phyloP scores from a whole-genome alignment of 345 rosid species.

The Theobroma cacao region DNA sequence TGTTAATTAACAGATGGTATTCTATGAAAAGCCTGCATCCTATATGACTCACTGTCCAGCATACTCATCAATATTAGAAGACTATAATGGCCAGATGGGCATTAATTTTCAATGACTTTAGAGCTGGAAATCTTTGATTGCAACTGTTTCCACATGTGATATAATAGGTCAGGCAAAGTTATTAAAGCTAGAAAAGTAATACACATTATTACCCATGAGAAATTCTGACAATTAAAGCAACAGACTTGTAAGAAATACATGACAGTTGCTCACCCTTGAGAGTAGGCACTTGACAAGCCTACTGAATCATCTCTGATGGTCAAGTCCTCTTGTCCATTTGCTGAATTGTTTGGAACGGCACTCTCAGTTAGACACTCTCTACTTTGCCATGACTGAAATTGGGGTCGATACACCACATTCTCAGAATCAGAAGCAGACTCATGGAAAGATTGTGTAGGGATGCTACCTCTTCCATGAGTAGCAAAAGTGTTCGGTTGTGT shows the following conservation, averaged over 20 bases:
- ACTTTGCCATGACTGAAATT: conserved; percentile 43
- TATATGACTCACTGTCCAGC: neutral
- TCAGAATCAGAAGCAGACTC: conserved; percentile 44
- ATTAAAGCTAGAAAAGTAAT: neutral
- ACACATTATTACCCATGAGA: neutral
- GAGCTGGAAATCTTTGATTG: neutral
- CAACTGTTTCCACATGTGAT: neutral
- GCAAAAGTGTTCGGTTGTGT: conserved; percentile 30
- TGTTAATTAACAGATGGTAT: neutral
- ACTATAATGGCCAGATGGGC: neutral
- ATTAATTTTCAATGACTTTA: neutral
- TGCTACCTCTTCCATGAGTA: conserved; percentile 34
- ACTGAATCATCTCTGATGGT: conserved; percentile 30
- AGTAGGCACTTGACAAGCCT: conserved; percentile 47
- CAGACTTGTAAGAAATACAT: neutral
- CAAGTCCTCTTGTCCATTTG: conserved; percentile 32
- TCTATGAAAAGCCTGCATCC: neutral
- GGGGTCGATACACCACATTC: conserved; percentile 41
- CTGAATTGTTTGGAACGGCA: conserved; percentile 24
- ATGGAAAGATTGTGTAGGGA: conserved; percentile 34
- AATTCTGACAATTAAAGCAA: neutral
- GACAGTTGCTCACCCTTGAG: conserved; percentile 57
- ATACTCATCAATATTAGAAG: neutral
- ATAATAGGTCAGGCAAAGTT: neutral
- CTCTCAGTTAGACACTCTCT: conserved; percentile 31